A percentile compares a stretch with the other conserved stretches of the same genome.
Conservation (phyloP, 345 rosid genomes). For the Camelina sativa region DNA sequence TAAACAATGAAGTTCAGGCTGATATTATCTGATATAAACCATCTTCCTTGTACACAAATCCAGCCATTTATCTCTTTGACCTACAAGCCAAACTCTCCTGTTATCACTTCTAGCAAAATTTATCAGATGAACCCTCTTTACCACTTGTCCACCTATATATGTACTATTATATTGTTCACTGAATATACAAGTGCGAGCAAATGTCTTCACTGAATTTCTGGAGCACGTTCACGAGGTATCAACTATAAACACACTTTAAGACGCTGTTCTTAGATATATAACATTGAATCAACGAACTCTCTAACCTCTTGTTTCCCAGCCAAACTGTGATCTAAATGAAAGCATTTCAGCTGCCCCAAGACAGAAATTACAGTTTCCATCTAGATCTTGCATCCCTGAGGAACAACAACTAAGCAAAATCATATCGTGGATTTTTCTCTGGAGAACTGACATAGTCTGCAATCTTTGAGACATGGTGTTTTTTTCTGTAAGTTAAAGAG, state of each 20-base stretch:
- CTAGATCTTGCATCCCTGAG: neutral
- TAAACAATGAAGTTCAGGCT: conserved; percentile 74
- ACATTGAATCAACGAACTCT: neutral
- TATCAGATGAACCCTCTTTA: too few relatives aligned
- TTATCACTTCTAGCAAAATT: too few relatives aligned
- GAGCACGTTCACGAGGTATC: too few relatives aligned
- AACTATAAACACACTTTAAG: neutral
- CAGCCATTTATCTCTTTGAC: conserved; percentile 76
- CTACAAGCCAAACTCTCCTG: conserved; percentile 46
- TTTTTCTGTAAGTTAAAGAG: neutral
- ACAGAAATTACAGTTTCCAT: neutral
- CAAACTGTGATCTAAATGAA: neutral
- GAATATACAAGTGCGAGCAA: too few relatives aligned
- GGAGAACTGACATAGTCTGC: too few relatives aligned
- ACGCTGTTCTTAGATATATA: neutral
- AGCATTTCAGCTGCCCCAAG: neutral
- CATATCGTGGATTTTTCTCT: too few relatives aligned
- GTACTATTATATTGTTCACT: too few relatives aligned
- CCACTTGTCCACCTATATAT: neutral
- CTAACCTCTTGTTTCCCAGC: neutral
- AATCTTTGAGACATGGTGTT: conserved; percentile 7
- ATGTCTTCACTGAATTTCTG: conserved; percentile 3
- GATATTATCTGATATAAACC: conserved; percentile 68
- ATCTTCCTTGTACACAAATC: conserved; percentile 65
- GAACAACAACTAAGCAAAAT: too few relatives aligned